Evolutionary conservation across 495 filamentous ascomycete genomes (phyloP).

Genomic region (Penicillium longicatenatum): DNA sequence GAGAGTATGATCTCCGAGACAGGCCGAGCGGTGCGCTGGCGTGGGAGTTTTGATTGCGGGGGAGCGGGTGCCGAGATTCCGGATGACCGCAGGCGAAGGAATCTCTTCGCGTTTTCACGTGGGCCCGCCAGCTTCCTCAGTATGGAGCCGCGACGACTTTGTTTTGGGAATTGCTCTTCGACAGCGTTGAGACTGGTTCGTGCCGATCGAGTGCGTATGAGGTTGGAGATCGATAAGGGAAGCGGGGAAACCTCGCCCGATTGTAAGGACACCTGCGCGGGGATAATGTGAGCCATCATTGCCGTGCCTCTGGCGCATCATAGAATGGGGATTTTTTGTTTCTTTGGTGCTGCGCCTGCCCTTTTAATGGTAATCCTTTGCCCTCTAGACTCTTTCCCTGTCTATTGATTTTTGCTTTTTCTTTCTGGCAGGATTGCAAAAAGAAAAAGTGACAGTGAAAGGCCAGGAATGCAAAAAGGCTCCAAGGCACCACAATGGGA

Average conservation of each 20-base stretch:
- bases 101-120: conserved; percentile 53
- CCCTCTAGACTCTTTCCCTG: neutral
- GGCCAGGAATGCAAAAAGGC: neutral
- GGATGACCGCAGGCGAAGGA: conserved; percentile 47
- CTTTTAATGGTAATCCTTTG: neutral
- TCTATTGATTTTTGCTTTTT: neutral
- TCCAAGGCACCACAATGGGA: neutral
- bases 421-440: neutral
- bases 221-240: conserved; percentile 27
- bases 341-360: neutral
- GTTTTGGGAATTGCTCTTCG: conserved; percentile 32
- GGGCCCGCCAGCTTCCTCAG: conserved; percentile 49
- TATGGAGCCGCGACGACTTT: conserved; percentile 34
- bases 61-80: conserved; percentile 27
- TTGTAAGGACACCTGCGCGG: conserved; percentile 31
- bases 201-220: conserved; percentile 31
- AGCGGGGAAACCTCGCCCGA: conserved; percentile 26
- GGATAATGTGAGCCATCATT: conserved; percentile 40
- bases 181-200: conserved; percentile 18
- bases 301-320: conserved; percentile 1
- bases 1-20: conserved; percentile 48
- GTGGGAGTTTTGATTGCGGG: conserved; percentile 22
- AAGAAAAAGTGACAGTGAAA: neutral
- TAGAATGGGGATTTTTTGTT: neutral
- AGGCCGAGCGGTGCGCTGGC: conserved; percentile 28